These are phyloP conservation scores for Polygonum maritimum DNA, from an alignment of 148 eudicot species.

Conservation along the genomic window DNA sequence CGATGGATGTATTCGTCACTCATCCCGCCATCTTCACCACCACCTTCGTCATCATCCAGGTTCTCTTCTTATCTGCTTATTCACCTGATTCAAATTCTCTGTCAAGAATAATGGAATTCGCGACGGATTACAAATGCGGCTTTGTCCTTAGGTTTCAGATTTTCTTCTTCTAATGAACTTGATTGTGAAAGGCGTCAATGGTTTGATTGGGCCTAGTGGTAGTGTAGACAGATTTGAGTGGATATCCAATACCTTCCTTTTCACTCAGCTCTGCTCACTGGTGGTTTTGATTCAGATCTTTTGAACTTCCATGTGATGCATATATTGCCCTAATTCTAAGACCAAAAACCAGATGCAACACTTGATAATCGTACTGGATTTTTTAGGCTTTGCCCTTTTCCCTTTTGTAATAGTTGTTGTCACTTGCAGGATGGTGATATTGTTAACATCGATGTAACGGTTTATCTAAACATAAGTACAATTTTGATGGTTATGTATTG, in stretches of 20 bases:
- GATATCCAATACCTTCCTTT: too few relatives aligned
- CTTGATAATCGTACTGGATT: too few relatives aligned
- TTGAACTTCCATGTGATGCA: neutral
- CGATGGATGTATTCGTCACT: conserved; percentile 23
- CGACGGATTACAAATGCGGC: too few relatives aligned
- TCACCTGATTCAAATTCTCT: too few relatives aligned
- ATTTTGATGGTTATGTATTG: neutral
- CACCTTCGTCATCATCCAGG: conserved; percentile 42
- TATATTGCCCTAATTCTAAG: neutral
- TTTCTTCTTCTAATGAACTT: too few relatives aligned
- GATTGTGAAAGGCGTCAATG: too few relatives aligned
- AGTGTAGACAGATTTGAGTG: too few relatives aligned
- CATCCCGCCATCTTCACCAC: conserved; percentile 32
- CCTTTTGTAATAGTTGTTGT: neutral
- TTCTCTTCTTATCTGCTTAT: conserved; percentile 8
- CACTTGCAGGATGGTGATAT: conserved; percentile 89
- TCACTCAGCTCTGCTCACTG: neutral
- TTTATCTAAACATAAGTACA: conserved; percentile 74
- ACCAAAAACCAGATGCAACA: too few relatives aligned
- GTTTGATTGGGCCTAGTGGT: too few relatives aligned
- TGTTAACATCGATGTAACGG: conserved; percentile 89
- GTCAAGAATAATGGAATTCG: too few relatives aligned
- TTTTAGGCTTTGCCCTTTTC: neutral
- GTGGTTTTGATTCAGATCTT: neutral
- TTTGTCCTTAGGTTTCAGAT: too few relatives aligned